Percentiles rank a stretch among this genome's conserved stretches.
phyloP scores from a whole-genome alignment of 2,329 filamentous ascomycete genomes.

The Volutella citrinella region DNA sequence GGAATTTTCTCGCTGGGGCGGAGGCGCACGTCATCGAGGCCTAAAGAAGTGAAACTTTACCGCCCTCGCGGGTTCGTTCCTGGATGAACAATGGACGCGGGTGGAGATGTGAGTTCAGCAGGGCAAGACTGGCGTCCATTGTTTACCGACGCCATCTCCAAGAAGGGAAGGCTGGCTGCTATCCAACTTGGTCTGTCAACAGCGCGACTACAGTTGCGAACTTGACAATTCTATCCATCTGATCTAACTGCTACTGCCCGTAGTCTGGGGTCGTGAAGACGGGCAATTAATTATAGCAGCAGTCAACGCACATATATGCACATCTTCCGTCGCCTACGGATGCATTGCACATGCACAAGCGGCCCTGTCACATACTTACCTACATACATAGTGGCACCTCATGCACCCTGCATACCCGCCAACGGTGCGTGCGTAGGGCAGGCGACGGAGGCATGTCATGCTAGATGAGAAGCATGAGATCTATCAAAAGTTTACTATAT shows the following conservation, averaged over 20 bases:
- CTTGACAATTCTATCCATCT: no score
- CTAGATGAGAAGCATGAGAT: slow-evolving; percentile 24
- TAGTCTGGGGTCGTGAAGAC: no score
- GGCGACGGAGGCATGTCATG: slow-evolving; percentile 15
- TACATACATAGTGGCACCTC: slow-evolving; percentile 20
- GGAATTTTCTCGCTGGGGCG: no score
- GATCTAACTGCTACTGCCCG: no score
- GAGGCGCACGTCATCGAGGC: slow-evolving; percentile 2
- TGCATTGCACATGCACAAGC: slow-evolving; percentile 11
- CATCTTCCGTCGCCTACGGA: slow-evolving; percentile 7
- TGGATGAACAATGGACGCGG: no score
- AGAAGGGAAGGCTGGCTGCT: neutral
- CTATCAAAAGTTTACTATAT: slow-evolving; percentile 18
- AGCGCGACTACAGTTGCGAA: no score
- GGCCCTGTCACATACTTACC: slow-evolving; percentile 18
- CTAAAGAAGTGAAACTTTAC: slow-evolving; percentile 1
- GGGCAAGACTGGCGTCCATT: slow-evolving; percentile 1
- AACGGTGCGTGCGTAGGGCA: slow-evolving; percentile 21
- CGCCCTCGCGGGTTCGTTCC: slow-evolving; percentile 5
- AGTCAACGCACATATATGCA: slow-evolving; percentile 12
- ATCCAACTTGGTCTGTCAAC: no score
- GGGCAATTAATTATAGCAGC: no score
- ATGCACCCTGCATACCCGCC: slow-evolving; percentile 26
- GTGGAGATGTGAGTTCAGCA: slow-evolving; percentile 5
- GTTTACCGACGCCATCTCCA: slow-evolving; percentile 1